Evolutionary conservation across 2,329 filamentous ascomycete genomes (phyloP).

Genomic region (Monilinia laxa): DNA sequence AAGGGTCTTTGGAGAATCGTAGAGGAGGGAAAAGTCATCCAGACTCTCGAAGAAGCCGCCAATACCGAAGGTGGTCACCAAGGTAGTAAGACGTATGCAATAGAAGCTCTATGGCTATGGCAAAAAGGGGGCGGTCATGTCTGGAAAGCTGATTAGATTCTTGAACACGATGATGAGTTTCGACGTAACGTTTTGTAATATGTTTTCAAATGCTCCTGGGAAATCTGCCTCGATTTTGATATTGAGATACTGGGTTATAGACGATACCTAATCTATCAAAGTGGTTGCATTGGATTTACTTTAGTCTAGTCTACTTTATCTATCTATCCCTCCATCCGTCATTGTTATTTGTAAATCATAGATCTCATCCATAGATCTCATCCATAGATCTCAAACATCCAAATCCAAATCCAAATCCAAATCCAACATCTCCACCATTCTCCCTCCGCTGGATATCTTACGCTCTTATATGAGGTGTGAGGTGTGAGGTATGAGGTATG

Average conservation of each 20-base stretch:
- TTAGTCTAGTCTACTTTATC: neutral
- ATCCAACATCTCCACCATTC: neutral
- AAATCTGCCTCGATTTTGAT: neutral
- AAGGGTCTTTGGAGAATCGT: slow-evolving; percentile 81
- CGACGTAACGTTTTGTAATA: neutral
- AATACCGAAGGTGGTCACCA: slow-evolving; percentile 66
- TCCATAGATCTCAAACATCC: too few relatives aligned
- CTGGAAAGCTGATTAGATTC: slow-evolving; percentile 36
- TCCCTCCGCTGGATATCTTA: too few relatives aligned
- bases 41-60: slow-evolving; percentile 75
- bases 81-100: slow-evolving; percentile 79
- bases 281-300: neutral
- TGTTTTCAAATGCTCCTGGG: neutral
- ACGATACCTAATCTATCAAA: neutral
- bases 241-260: too few relatives aligned
- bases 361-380: too few relatives aligned
- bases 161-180: slow-evolving; percentile 12
- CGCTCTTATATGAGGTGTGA: too few relatives aligned
- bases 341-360: neutral
- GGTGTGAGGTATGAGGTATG: too few relatives aligned
- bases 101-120: slow-evolving; percentile 82
- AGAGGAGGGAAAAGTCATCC: slow-evolving; percentile 73
- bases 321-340: neutral
- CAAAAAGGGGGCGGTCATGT: slow-evolving; percentile 45
- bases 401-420: neutral